Base-by-base conservation (phyloP, 331 rosid species). In the Quercus tomentella region DNA sequence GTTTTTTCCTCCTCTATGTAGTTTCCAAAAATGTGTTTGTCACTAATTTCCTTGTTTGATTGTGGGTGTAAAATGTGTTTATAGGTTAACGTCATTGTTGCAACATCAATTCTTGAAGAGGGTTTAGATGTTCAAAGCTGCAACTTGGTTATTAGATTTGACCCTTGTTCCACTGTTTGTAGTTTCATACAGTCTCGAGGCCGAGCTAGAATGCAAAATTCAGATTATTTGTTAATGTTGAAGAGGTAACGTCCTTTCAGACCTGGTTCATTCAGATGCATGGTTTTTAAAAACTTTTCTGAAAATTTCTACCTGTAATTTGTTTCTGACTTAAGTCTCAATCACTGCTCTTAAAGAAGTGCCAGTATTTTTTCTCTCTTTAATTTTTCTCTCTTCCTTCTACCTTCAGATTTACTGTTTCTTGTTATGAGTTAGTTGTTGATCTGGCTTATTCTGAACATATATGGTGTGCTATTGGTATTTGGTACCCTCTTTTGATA, bases 81-180 rank as follows among this genome's bases (percentile, higher is more conserved):
- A 56, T 78, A 94, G 98, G 92, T 89, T 45, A 95, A 95, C 78
- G 71, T 95, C 79, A 87, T 95, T 80, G 97, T 95, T 80, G 97
- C 98, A 80, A 95, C 98, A 20, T 95, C 98, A 63, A 95, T 92
- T 84, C 97, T 95, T 56, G 97, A 95, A 84, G 98, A 95, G 84
- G 98, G 98, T 55, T 79, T 95, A 76, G 98, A 95, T 79, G 93
- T 95, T 56, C 94, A 92, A 81, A 90, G 94, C 71, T 95, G 97
- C 89, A 91, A 95, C 78, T 74, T 95, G 86, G 98, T 95, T 25
- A 79, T 95, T 56, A 89, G 97, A 87, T 95, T 95, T 84, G 98
- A 95, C 81, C 97, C 98, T 3, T 89, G 84, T 68, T 82, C 88
- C 70, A 94, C 97, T 20, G 94, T 95, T 17, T 87, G 92, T 77